A percentile compares a stretch with the other conserved stretches of the same genome.
phyloP scores from a whole-genome alignment of 345 rosid genomes.

The Psidium guajava region DNA sequence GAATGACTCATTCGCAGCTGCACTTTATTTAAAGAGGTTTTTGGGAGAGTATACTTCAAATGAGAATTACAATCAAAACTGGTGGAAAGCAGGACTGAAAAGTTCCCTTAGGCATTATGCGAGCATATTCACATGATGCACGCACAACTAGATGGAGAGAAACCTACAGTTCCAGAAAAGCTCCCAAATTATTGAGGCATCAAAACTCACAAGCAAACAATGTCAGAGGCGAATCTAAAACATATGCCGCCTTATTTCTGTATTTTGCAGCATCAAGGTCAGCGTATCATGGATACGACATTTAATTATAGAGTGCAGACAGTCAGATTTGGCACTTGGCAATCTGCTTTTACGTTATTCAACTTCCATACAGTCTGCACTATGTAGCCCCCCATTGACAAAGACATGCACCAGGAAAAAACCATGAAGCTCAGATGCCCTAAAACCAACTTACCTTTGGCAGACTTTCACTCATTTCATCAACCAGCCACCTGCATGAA shows the following conservation, averaged over 20 bases:
- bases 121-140: not conserved
- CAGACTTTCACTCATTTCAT: constrained; percentile 79
- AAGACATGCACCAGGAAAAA: not conserved
- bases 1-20: not conserved
- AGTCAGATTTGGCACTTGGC: not conserved
- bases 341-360: not conserved
- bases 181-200: not conserved
- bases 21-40: not conserved
- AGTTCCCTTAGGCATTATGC: not conserved
- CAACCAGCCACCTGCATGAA: constrained; percentile 91
- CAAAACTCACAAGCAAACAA: not conserved
- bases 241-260: not conserved
- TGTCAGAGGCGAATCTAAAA: not conserved
- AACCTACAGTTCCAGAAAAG: not conserved
- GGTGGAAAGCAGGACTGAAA: not conserved
- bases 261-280: not conserved
- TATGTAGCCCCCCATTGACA: not conserved
- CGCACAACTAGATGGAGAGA: not conserved
- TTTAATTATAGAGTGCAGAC: not conserved
- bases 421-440: not conserved
- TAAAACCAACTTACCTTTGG: constrained; percentile 61
- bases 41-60: not conserved
- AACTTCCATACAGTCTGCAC: not conserved
- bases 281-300: not conserved
- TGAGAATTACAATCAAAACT: not conserved